Percentiles rank a stretch among this genome's conserved stretches.
Conservation (phyloP, 2,329 filamentous ascomycete genomes). For the Alternaria brassicae region DNA sequence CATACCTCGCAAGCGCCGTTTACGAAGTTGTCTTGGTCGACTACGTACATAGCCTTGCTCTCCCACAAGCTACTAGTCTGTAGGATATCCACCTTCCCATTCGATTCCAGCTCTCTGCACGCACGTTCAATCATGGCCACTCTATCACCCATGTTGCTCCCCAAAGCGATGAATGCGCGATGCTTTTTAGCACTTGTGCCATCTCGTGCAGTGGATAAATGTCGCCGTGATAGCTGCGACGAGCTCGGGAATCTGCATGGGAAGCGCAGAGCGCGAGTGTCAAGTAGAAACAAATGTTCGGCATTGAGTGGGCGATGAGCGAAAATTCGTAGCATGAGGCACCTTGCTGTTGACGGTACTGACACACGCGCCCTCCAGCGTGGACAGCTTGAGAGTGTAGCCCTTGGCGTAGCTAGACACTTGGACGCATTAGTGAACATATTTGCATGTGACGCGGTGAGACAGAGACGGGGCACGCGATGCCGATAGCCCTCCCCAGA, state of each 20-base stretch:
- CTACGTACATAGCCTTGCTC: constrained; percentile 95
- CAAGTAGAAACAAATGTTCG: not conserved
- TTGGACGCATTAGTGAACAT: constrained; percentile 7
- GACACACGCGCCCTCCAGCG: not conserved
- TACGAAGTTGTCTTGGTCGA: constrained; percentile 85
- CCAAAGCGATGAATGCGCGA: constrained; percentile 81
- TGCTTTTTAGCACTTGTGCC: not conserved
- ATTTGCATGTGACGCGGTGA: constrained; percentile 29
- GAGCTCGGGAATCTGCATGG: not conserved
- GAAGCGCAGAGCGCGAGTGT: not conserved
- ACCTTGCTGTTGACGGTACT: not conserved
- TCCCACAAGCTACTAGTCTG: constrained; percentile 91
- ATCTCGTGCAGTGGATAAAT: not conserved
- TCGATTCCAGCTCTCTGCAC: constrained; percentile 74
- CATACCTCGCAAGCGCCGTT: constrained; percentile 92
- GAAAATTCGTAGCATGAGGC: constrained; percentile 2
- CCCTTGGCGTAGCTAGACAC: constrained; percentile 4
- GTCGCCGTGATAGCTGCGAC: not conserved
- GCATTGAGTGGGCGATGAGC: not conserved
- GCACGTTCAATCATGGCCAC: constrained; percentile 85
- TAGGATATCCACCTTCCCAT: constrained; percentile 73
- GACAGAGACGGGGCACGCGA: constrained; percentile 1
- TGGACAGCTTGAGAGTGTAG: not conserved
- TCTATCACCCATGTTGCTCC: constrained; percentile 90
- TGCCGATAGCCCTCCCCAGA: constrained; percentile 20